These are phyloP conservation scores for Phlegmacium glaucopus DNA, from an alignment of 768 basidiomycete species.

Conservation along the genomic window DNA sequence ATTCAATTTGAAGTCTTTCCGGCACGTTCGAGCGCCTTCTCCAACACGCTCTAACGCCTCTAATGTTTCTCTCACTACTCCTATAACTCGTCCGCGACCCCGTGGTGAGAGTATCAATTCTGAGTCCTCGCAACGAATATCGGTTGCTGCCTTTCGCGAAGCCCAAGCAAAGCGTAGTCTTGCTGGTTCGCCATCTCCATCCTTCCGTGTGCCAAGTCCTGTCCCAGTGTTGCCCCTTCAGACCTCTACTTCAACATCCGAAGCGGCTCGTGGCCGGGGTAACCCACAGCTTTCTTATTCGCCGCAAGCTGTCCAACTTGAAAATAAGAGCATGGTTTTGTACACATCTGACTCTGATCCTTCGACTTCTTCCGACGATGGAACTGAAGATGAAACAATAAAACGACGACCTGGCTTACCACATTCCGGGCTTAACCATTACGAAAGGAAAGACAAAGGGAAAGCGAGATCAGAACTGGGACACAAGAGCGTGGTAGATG, in stretches of 20 bases:
- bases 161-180: conserved; percentile 65
- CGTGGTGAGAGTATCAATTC: conserved; percentile 58
- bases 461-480: conserved; percentile 40
- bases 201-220: conserved; percentile 39
- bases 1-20: conserved; percentile 74
- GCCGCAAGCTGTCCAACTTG: conserved; percentile 11
- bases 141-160: conserved; percentile 79
- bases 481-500: conserved; percentile 25
- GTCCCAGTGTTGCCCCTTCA: conserved; percentile 13
- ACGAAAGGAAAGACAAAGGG: conserved; percentile 16
- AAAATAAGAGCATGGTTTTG: conserved; percentile 16
- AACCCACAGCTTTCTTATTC: conserved; percentile 22
- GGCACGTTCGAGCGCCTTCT: conserved; percentile 55
- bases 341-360: conserved; percentile 29
- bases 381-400: conserved; percentile 21
- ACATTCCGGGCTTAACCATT: conserved; percentile 9
- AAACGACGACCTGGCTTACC: conserved; percentile 7
- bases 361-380: conserved; percentile 19
- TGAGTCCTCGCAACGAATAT: conserved; percentile 70
- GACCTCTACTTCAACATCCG: conserved; percentile 14
- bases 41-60: conserved; percentile 25
- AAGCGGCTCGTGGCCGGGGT: conserved; percentile 17
- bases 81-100: conserved; percentile 49
- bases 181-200: conserved; percentile 58
- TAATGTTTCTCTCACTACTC: conserved; percentile 29